Evolutionary conservation across 495 filamentous ascomycete genomes (phyloP).

Genomic region (Penicillium paxilli): DNA sequence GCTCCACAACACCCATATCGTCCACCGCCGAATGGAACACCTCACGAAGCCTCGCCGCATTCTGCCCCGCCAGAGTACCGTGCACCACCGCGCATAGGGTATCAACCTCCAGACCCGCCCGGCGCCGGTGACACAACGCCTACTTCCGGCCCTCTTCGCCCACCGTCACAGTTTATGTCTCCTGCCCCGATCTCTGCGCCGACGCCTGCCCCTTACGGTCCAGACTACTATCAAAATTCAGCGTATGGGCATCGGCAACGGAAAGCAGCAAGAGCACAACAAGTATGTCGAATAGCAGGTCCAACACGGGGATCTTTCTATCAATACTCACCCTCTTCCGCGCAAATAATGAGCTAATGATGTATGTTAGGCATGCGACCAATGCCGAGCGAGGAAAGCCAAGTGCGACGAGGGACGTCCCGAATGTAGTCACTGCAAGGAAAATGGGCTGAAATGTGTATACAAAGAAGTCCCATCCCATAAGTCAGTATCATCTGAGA

Average conservation of each 20-base stretch:
- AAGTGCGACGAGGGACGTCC: slow-evolving; percentile 65
- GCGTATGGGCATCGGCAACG: slow-evolving; percentile 39
- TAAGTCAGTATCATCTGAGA: slow-evolving; percentile 43
- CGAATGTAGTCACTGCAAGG: slow-evolving; percentile 58
- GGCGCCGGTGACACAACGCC: slow-evolving; percentile 29
- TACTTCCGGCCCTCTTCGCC: slow-evolving; percentile 20
- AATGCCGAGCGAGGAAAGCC: slow-evolving; percentile 61
- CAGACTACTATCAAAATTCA: slow-evolving; percentile 32
- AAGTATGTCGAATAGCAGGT: slow-evolving; percentile 28
- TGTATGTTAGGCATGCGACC: slow-evolving; percentile 55
- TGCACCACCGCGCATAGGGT: slow-evolving; percentile 33
- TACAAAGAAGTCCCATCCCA: slow-evolving; percentile 62
- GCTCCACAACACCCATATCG: slow-evolving; percentile 22
- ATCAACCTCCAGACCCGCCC: slow-evolving; percentile 28
- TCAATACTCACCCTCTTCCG: neutral
- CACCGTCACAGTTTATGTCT: slow-evolving; percentile 32
- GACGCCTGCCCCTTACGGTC: slow-evolving; percentile 32
- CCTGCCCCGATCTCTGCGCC: slow-evolving; percentile 17
- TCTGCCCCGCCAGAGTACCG: slow-evolving; percentile 42
- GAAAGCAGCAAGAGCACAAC: slow-evolving; percentile 42
- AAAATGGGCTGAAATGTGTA: slow-evolving; percentile 54
- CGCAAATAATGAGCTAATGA: neutral
- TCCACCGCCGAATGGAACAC: slow-evolving; percentile 35
- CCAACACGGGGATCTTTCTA: neutral
- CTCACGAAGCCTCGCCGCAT: slow-evolving; percentile 36